phyloP scores from a whole-genome alignment of 2,329 filamentous ascomycete species.

The Botrytis porri region DNA sequence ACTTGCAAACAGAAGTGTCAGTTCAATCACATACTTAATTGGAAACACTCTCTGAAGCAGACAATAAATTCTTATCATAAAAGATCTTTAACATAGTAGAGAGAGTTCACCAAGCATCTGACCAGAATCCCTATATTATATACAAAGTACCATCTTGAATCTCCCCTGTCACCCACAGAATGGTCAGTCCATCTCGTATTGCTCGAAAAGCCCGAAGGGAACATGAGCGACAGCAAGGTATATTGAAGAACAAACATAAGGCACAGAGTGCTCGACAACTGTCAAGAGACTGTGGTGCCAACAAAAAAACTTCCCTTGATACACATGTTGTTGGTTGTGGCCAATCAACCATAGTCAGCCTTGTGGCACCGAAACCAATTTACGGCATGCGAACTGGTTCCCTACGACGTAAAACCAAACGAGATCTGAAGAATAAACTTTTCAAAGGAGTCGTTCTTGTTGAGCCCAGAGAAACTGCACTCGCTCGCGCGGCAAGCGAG shows the following conservation, averaged over 20 bases:
- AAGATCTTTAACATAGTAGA: neutral
- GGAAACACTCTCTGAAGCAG: neutral
- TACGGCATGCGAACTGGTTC: neutral
- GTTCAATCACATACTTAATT: neutral
- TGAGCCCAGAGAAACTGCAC: slow-evolving; percentile 13
- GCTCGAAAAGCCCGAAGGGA: slow-evolving; percentile 14
- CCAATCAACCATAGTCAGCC: neutral
- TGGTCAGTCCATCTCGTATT: slow-evolving; percentile 21
- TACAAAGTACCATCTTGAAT: neutral
- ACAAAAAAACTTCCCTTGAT: neutral
- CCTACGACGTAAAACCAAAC: neutral
- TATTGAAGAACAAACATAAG: neutral
- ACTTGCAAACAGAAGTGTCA: neutral
- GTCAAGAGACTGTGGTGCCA: neutral
- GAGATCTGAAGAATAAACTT: slow-evolving; percentile 15
- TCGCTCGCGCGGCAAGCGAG: slow-evolving; percentile 15
- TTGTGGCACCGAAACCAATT: neutral
- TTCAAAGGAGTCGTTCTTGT: slow-evolving; percentile 18
- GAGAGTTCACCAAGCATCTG: neutral
- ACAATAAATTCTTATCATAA: neutral
- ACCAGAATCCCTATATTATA: neutral
- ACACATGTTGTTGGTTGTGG: neutral
- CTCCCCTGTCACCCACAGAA: neutral
- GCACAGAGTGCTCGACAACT: neutral
- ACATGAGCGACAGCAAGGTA: slow-evolving; percentile 19